Evolutionary conservation across 2,329 filamentous ascomycete species (phyloP), one percentile per base, ranked within the genome.

Genomic region (Aspergillus neoniger): DNA sequence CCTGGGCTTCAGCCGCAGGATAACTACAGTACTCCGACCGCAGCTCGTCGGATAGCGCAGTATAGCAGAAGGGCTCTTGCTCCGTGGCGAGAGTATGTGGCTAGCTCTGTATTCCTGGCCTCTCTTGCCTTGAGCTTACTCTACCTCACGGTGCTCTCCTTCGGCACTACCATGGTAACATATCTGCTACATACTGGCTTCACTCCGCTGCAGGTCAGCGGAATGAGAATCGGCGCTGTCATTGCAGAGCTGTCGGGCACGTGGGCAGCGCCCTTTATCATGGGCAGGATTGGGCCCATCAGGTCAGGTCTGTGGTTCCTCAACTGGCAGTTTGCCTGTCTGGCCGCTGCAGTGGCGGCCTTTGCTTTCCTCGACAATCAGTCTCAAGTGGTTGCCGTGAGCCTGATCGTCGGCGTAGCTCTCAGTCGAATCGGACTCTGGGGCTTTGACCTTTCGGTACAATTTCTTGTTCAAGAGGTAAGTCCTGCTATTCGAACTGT

Each of bases 281-380:
- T 85, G 70, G 72, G 73, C 2, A 75, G 73, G 41, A 82, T 88
- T 41, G 86, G 87, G 0, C 76, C 82, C 1, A 78, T 91, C 7
- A 79, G 90, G n/a, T 81, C 84, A 0, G 90, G 89, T 0, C 79
- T 92, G 3, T 92, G 90, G 90, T 86, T 86, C 63, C 70, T 88
- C 9, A 87, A 83, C 58, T 90, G 87, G 84, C 88, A 92, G 69
- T 78, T 88, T n/a, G 59, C 78, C 2, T 86, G 82, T 65, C 75
- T 88, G 4, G 77, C 77, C 1, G 77, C 71, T 0, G 84, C 80
- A 0, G 72, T 81, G 3, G 66, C 70, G 2, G 71, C 79, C 17
- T 85, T 84, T 65, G 78, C 78, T 54, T 69, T 68, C 3, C 65
- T 63, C 32, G 66, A 68, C 8, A 65, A 62, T 14, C 63, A 17